Percentiles rank a stretch among this genome's conserved stretches.
These are phyloP conservation scores for Anethum foeniculum DNA, from an alignment of 140 eudicot genomes.

Conservation along the genomic window DNA sequence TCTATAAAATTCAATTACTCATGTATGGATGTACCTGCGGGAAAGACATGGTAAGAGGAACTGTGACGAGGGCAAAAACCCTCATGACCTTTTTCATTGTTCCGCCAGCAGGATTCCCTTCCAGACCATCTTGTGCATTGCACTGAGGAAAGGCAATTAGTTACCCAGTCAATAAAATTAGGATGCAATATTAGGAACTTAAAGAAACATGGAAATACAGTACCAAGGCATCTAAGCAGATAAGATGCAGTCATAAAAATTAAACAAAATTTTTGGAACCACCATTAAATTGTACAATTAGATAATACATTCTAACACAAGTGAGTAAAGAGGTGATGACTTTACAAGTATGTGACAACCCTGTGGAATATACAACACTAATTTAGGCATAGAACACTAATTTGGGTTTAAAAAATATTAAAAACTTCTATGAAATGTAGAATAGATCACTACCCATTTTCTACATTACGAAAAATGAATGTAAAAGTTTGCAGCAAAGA, in stretches of 20 bases:
- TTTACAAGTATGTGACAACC: neutral
- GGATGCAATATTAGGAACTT: neutral
- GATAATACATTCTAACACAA: neutral
- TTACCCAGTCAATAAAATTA: neutral
- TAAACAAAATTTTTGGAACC: neutral
- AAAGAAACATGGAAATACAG: neutral
- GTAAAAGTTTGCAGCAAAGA: neutral
- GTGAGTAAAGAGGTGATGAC: neutral
- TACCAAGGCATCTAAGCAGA: neutral
- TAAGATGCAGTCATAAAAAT: neutral
- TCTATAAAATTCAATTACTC: neutral
- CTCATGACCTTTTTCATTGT: conserved; percentile 82
- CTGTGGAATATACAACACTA: neutral
- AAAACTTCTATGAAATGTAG: neutral
- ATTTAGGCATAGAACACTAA: neutral
- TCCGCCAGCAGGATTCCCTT: conserved; percentile 76
- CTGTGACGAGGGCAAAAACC: conserved; percentile 68
- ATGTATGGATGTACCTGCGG: conserved; percentile 48
- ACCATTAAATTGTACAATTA: neutral
- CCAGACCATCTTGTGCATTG: conserved; percentile 84
- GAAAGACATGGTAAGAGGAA: conserved; percentile 68
- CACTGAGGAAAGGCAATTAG: conserved; percentile 31
- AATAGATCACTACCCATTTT: neutral
- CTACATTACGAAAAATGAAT: neutral
- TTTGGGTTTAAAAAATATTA: neutral